These are phyloP conservation scores for Candida sanyaensis DNA, from an alignment of 1,139 yeast genomes.

Conservation along the genomic window DNA sequence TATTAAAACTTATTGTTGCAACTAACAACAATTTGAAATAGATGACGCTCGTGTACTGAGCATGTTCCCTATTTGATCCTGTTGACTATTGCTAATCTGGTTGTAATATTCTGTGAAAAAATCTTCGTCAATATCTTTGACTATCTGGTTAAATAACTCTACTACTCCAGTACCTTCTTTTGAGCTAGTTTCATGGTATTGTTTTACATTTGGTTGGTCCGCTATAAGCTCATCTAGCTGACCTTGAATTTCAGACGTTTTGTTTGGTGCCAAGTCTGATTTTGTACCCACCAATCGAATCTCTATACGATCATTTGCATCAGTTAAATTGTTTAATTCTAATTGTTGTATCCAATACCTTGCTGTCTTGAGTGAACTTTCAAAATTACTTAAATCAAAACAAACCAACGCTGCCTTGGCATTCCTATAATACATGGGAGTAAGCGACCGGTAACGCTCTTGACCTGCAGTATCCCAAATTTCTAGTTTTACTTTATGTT, in stretches of 20 bases:
- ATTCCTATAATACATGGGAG: constrained; percentile 53
- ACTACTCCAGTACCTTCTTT: constrained; percentile 46
- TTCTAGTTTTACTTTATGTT: constrained; percentile 35
- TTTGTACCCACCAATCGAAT: constrained; percentile 42
- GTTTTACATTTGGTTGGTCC: constrained; percentile 6
- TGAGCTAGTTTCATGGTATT: constrained; percentile 45
- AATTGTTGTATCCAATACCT: constrained; percentile 49
- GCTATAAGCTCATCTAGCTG: constrained; percentile 14
- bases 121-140: constrained; percentile 43
- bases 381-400: constrained; percentile 35
- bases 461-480: constrained; percentile 60
- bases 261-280: constrained; percentile 19
- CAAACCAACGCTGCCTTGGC: constrained; percentile 46
- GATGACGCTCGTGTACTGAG: constrained; percentile 11
- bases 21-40: constrained; percentile 13
- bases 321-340: constrained; percentile 24
- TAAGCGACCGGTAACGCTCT: constrained; percentile 47
- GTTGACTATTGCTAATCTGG: constrained; percentile 4
- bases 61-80: constrained; percentile 14
- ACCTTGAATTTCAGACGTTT: constrained; percentile 3
- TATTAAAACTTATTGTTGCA: neutral
- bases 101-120: constrained; percentile 23
- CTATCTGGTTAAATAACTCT: constrained; percentile 43
- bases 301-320: constrained; percentile 16
- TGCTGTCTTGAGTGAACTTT: constrained; percentile 38